These are phyloP conservation scores for Castanea sativa DNA, from an alignment of 306 rosid genomes.

Conservation along the genomic window DNA sequence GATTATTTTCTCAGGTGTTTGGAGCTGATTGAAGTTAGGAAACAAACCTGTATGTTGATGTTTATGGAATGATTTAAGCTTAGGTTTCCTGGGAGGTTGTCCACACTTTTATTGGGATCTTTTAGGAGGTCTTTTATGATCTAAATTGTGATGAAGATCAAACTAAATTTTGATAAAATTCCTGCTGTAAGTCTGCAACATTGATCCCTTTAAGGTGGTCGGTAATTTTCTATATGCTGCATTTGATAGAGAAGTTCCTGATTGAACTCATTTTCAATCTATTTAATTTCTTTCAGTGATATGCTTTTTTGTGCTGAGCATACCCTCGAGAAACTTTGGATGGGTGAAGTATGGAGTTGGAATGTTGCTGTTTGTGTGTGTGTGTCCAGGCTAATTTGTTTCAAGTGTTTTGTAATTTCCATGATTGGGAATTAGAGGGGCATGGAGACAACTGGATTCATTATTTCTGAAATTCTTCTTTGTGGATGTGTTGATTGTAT, in stretches of 20 bases:
- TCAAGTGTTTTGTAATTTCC: neutral
- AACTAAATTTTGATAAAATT: neutral
- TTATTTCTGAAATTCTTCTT: too few relatives aligned
- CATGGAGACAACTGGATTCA: too few relatives aligned
- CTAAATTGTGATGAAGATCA: neutral
- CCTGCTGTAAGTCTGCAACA: neutral
- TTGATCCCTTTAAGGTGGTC: neutral
- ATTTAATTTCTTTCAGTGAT: neutral
- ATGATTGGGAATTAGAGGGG: too few relatives aligned
- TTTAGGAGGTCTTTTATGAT: neutral
- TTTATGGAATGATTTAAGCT: neutral
- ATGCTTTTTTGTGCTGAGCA: neutral
- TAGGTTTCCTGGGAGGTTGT: neutral
- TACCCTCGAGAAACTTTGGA: neutral
- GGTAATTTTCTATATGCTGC: neutral
- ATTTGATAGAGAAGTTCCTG: neutral
- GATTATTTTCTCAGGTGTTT: neutral
- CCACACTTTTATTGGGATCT: neutral
- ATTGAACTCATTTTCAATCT: neutral
- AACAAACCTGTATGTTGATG: neutral
- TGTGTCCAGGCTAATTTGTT: neutral
- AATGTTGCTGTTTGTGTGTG: neutral
- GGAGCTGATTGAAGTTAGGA: neutral
- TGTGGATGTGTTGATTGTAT: too few relatives aligned
- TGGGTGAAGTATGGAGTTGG: neutral